Base-by-base conservation (phyloP, 192 early-diverging fungal genomes). In the Backusella luteola region DNA sequence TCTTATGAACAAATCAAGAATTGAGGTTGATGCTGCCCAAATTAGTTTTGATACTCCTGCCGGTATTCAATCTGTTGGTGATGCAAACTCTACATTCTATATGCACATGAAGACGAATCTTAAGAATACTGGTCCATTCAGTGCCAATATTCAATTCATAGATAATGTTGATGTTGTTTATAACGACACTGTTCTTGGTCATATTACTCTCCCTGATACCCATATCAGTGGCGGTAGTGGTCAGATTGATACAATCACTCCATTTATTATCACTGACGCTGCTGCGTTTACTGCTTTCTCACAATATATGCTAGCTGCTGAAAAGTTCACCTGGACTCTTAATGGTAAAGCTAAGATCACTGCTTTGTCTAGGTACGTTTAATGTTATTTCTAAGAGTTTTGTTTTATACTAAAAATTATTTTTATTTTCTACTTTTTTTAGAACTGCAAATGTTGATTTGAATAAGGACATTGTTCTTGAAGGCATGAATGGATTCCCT, bases 401-500 rank as follows among this genome's bases (percentile, higher is more conserved):
- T 71, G 15, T 35, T 6, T 26, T 73, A 8, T 29, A 1, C 11
- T 69, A 69, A 23, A 3, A 41, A 12, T 75, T 42, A 3, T 41
- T 21, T 66, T 36, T 76, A 32, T 34, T 5, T 36, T 53, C 42
- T 66, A 2, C 1, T 56, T 63, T 35, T 66, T 8, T 70, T 70
- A 75, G 79, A 44, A 75, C 79, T 26, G 79, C 79, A 26, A 70
- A 69, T 26, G 79, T 80, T 59, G 42, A 76, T 44, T 73, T 80
- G 41, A 42, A 76, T 12, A 80, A 80, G 41, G 49, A 73, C 4
- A 76, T 80, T 67, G 70, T 34, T 8, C 15, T 80, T 7, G 23
- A 39, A 76, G 89, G 89, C 34, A 91, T 91, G 88, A 69, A 76
- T 32, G 86, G 89, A 52, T 88, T 91, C 74, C 82, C 83, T 6